Evolutionary conservation across 208 protist species (phyloP).

Genomic region (Acanthamoeba royreba): DNA sequence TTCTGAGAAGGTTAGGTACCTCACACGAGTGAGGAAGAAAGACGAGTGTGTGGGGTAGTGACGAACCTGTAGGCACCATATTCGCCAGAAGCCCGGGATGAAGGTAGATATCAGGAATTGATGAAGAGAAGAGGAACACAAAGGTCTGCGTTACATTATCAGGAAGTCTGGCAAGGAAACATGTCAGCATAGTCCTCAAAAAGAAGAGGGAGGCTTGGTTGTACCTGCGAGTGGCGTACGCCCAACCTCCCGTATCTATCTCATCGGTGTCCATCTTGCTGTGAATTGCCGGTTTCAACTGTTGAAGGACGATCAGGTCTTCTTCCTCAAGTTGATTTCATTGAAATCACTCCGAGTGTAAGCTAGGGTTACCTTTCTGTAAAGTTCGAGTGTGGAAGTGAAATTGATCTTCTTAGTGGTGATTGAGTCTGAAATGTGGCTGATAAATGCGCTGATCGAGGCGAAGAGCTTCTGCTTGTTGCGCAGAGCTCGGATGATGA

Average conservation of each 20-base stretch:
- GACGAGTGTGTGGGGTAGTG: too few relatives aligned
- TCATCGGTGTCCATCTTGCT: constrained; percentile 81
- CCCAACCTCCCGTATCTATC: constrained; percentile 86
- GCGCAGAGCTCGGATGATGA: background rate
- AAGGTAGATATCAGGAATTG: constrained; percentile 80
- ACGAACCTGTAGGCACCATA: background rate
- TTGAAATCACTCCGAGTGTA: background rate
- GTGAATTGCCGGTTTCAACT: constrained; percentile 86
- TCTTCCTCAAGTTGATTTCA: too few relatives aligned
- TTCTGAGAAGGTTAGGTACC: background rate
- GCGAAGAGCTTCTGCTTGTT: background rate
- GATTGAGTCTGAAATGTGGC: background rate
- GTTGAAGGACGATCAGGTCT: background rate
- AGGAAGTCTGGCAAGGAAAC: constrained; percentile 84
- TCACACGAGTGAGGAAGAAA: background rate
- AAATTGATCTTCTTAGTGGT: background rate
- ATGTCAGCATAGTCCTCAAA: constrained; percentile 83
- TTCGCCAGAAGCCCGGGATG: background rate
- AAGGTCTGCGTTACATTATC: constrained; percentile 84
- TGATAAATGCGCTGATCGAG: background rate
- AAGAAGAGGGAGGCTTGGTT: constrained; percentile 8
- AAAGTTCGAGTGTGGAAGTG: background rate
- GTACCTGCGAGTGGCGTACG: constrained; percentile 82
- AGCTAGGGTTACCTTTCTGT: background rate
- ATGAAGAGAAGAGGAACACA: constrained; percentile 80